Evolutionary conservation across 202 grass and related monocot genomes (phyloP), one percentile per base, ranked within the genome.

Genomic region (Carex arenaria): DNA sequence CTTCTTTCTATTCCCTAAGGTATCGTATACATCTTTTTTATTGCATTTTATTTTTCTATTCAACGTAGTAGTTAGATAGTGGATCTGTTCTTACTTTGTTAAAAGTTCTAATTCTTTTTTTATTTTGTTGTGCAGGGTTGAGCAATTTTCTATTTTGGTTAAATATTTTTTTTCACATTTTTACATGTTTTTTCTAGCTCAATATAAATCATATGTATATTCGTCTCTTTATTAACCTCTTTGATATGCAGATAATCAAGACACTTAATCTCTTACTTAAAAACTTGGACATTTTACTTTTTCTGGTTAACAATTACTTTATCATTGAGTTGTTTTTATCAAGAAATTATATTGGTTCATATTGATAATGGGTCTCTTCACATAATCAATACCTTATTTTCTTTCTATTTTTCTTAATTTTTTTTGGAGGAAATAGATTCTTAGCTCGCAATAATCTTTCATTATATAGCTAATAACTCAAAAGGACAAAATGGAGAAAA

Each of bases 191-290:
- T 28, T 72, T 87, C 14, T 60, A 30, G 20, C 10, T 87, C 73
- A 81, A 28, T 57, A 56, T 86, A 64, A 78, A 36, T 68, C 70
- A n/a, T 10, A 81, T 82, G 1, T 5, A 15, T 36, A 54, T 56
- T 40, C 63, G 69, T 85, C 32, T 51, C 60, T 74, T 42, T 84
- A 67, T 20, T 3, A 53, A 85, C 56, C 49, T 72, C 51, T 82
- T 89, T 78, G 83, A 85, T 80, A 42, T 67, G 57, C 87, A 98
- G 96, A 95, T 98, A 64, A 95, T 95, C 81, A 98, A 88, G 86
- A 93, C 95, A 73, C 96, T 98, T 36, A 84, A 95, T 51, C 96
- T 98, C 88, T 95, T 80, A 91, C 67, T 90, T 87, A 78, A 99
- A 99, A 95, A 99, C 96, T 36, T 91, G 91, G 15, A 89, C 89